Percentiles rank a stretch among this genome's conserved stretches.
These are phyloP conservation scores for Pseudoturritis turrita DNA, from an alignment of 345 rosid species.

Conservation along the genomic window DNA sequence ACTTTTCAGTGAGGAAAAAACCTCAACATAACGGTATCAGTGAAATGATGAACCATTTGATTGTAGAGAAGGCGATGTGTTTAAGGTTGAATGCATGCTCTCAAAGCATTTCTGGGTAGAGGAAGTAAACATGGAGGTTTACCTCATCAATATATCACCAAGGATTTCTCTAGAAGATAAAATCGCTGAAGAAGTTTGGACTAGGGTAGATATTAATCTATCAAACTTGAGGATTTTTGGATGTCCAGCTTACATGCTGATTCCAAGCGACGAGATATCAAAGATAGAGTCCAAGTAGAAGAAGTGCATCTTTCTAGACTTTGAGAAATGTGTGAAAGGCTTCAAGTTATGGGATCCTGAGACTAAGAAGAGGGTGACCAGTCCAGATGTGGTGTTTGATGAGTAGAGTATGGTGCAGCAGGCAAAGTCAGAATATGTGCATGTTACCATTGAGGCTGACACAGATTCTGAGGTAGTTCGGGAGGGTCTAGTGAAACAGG, in stretches of 20 bases:
- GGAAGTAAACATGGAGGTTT: no score
- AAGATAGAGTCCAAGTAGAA: not conserved
- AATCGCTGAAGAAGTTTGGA: not conserved
- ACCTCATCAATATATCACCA: no score
- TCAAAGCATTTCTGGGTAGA: not conserved
- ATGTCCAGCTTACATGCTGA: not conserved
- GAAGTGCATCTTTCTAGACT: not conserved
- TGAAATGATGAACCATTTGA: not conserved
- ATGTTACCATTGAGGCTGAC: not conserved
- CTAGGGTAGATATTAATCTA: not conserved
- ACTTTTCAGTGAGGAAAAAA: not conserved
- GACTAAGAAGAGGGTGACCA: not conserved
- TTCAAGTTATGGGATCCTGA: not conserved
- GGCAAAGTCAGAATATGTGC: not conserved
- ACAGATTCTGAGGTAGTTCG: no score
- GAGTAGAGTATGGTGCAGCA: not conserved
- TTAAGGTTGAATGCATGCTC: not conserved
- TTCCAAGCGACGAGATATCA: not conserved
- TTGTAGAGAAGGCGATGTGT: not conserved
- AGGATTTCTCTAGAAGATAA: not conserved
- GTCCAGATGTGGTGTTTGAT: not conserved
- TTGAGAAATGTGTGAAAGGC: no score
- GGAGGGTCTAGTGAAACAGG: no score
- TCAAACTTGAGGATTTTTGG: not conserved
- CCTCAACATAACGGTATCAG: not conserved